These are phyloP conservation scores for Talaromyces amestolkiae DNA, from an alignment of 2,329 filamentous ascomycete species.

Conservation along the genomic window DNA sequence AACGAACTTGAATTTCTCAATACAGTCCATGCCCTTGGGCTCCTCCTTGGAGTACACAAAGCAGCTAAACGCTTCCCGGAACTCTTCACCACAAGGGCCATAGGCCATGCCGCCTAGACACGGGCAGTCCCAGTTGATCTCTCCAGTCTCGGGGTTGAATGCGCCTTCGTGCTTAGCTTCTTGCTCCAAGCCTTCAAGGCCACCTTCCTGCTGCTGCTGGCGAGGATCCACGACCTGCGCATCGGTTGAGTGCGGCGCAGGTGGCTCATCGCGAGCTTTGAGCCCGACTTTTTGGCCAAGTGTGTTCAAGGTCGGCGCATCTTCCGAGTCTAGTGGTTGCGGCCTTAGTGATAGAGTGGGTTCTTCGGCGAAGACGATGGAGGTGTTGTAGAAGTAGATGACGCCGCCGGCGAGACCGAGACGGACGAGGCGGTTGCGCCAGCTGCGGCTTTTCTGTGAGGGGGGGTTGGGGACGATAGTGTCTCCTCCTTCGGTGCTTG, in stretches of 20 bases:
- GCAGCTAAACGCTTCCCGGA: conserved; percentile 94
- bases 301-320: conserved; percentile 64
- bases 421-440: conserved; percentile 72
- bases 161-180: conserved; percentile 85
- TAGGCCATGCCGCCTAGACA: conserved; percentile 96
- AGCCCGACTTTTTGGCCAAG: conserved; percentile 51
- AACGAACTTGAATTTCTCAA: conserved; percentile 92
- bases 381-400: conserved; percentile 94
- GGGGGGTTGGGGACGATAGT: conserved; percentile 42
- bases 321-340: conserved; percentile 33
- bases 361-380: conserved; percentile 80
- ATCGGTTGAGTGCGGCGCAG: conserved; percentile 11
- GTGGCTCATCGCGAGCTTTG: conserved; percentile 1
- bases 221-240: conserved; percentile 6
- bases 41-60: conserved; percentile 95
- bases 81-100: conserved; percentile 92
- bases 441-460: conserved; percentile 68
- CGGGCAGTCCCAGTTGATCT: conserved; percentile 99
- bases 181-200: conserved; percentile 63
- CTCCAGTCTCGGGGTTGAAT: conserved; percentile 96
- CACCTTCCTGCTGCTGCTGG: conserved; percentile 22
- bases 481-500: conserved; percentile 17
- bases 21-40: conserved; percentile 96
- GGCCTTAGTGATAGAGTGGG: conserved; percentile 47
- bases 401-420: conserved; percentile 73